Percentiles rank a stretch among this genome's conserved stretches.
Conservation (phyloP, 495 filamentous ascomycete species). For the Darksidea phi region DNA sequence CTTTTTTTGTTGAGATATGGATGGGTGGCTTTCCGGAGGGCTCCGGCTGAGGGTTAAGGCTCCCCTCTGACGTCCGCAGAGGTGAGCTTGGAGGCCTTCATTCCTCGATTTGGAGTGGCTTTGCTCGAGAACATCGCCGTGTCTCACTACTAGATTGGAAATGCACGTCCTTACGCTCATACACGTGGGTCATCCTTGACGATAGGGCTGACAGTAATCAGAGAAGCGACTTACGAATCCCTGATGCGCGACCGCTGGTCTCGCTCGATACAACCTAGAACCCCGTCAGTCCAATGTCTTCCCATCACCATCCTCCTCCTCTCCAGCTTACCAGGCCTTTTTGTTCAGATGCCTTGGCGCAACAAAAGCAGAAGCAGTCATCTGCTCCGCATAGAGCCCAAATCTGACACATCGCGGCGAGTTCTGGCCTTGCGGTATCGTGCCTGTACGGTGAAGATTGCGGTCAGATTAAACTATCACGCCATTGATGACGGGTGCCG, state of each 20-base stretch:
- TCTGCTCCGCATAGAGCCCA: slow-evolving; percentile 51
- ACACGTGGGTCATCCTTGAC: slow-evolving; percentile 3
- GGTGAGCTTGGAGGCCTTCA: too few species aligned
- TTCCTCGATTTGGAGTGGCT: too few species aligned
- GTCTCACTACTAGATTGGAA: slow-evolving; percentile 2
- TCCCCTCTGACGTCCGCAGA: too few species aligned
- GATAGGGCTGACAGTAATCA: slow-evolving; percentile 19
- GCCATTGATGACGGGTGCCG: background rate
- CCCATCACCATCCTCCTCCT: too few species aligned
- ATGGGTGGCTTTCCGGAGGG: background rate
- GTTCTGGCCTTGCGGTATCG: slow-evolving; percentile 52
- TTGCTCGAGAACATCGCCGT: too few species aligned
- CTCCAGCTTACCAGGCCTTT: slow-evolving; percentile 41
- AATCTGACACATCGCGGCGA: slow-evolving; percentile 50
- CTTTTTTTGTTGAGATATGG: too few species aligned
- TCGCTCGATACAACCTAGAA: slow-evolving; percentile 47
- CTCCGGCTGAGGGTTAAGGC: too few species aligned
- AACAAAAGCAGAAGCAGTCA: slow-evolving; percentile 52
- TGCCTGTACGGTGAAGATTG: slow-evolving; percentile 24
- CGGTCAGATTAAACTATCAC: slow-evolving; percentile 20
- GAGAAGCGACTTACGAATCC: slow-evolving; percentile 44
- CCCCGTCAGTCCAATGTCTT: too few species aligned
- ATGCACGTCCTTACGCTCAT: background rate
- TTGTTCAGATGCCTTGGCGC: slow-evolving; percentile 52
- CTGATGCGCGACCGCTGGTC: slow-evolving; percentile 53